Conservation (phyloP, 257 asterid species). For the Petunia secreta region DNA sequence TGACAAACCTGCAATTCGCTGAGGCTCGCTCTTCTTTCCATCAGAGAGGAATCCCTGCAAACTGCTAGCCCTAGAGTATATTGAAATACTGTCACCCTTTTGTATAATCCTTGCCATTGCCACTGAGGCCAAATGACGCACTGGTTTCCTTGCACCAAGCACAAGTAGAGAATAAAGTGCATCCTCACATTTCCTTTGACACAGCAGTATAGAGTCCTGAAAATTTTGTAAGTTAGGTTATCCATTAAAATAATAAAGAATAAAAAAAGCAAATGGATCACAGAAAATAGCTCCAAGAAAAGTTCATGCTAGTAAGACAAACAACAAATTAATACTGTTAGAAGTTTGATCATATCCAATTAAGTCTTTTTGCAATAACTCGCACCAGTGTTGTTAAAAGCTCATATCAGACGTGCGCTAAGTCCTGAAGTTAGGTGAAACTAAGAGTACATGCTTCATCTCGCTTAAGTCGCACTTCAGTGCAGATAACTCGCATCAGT, state of each 20-base stretch:
- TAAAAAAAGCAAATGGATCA: neutral
- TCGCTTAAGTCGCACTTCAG: too few species aligned
- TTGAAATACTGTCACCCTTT: constrained; percentile 86
- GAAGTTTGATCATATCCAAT: neutral
- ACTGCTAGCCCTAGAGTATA: constrained; percentile 97
- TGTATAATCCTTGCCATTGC: constrained; percentile 88
- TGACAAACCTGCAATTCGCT: constrained; percentile 84
- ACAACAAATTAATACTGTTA: neutral
- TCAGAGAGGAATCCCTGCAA: constrained; percentile 97
- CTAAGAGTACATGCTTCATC: too few species aligned
- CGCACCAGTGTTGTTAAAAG: neutral
- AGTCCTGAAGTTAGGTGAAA: too few species aligned
- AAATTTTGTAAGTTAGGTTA: constrained; percentile 15
- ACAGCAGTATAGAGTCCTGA: constrained; percentile 81
- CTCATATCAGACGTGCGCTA: neutral
- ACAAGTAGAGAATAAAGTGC: constrained; percentile 84
- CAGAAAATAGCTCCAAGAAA: neutral
- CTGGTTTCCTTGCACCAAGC: constrained; percentile 95
- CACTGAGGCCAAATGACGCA: constrained; percentile 91
- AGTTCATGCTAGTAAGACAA: neutral
- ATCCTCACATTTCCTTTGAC: constrained; percentile 97
- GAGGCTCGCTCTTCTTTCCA: constrained; percentile 84
- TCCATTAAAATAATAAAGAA: neutral
- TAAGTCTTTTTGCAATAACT: too few species aligned
- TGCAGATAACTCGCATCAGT: too few species aligned